Evolutionary conservation across 805 yeast species (phyloP).

Genomic region (Myxozyma neotropica): DNA sequence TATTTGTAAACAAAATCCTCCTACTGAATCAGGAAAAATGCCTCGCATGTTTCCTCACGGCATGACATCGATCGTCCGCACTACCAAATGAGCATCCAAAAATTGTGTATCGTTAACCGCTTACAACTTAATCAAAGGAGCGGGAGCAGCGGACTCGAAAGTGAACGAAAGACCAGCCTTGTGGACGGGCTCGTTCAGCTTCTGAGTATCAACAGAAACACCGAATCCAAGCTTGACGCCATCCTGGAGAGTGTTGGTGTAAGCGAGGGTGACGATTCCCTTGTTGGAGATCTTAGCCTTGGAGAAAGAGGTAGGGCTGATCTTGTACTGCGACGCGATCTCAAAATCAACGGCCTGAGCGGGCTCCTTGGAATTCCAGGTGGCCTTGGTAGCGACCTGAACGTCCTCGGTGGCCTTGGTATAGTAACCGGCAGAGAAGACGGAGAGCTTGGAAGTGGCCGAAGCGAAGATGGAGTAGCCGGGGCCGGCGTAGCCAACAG

Average conservation of each 20-base stretch:
- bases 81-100: too few relatives aligned
- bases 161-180: conserved; percentile 94
- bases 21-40: too few relatives aligned
- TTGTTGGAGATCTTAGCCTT: conserved; percentile 97
- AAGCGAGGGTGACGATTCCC: conserved; percentile 90
- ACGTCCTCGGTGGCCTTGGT: conserved; percentile 89
- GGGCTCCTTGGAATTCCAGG: conserved; percentile 83
- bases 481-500: conserved; percentile 89
- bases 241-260: conserved; percentile 92
- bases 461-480: conserved; percentile 83
- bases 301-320: conserved; percentile 85
- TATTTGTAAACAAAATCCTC: too few relatives aligned
- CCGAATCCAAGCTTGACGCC: conserved; percentile 98
- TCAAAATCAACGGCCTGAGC: conserved; percentile 85
- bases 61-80: too few relatives aligned
- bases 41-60: too few relatives aligned
- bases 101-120: not conserved
- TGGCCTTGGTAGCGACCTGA: conserved; percentile 98
- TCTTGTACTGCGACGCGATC: conserved; percentile 91
- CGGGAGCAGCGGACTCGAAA: conserved; percentile 54
- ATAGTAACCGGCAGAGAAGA: conserved; percentile 94
- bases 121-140: conserved; percentile 47
- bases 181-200: conserved; percentile 95
- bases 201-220: conserved; percentile 93
- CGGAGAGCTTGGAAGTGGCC: conserved; percentile 81